Base-by-base conservation (phyloP, 768 basidiomycete genomes). In the Favolaschia claudopus region DNA sequence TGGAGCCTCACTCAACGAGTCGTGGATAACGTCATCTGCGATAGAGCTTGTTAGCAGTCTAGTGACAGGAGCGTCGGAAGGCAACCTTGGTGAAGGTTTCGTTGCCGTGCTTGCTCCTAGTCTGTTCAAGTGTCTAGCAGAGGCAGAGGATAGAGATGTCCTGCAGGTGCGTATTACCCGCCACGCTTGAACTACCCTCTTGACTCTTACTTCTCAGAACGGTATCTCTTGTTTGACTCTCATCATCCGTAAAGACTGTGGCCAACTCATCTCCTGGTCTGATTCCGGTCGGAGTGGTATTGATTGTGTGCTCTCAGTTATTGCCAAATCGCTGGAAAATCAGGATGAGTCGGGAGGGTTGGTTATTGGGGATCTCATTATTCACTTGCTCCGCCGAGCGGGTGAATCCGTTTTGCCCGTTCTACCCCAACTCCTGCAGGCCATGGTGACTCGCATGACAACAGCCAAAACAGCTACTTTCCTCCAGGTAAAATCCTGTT, bases 291-390 rank as follows among this genome's bases (percentile, higher is more conserved):
- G 87, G 61, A 84, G 83, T 25, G 96, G 96, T 14, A 83, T 98
- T 10, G 85, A 89, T 32, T 81, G 87, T 58, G 82, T 92, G 15
- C 79, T 98, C 42, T 80, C 81, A 13, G 77, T 97, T 37, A 86
- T 98, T 32, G 93, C 90, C 25, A 87, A 85, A 60, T 83, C 92
- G 40, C 79, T 99, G 25, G 84, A 87, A 55, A 85, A 80, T 58
- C 86, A 92, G 62, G 92, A 95, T 60, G 97, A 99, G 73, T 91
- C 95, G 0, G 95, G 92, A 36, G 96, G 96, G 10, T 83, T 99
- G 20, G 90, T 92, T 49, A 90, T 98, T 43, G 97, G 97, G 19
- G 96, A 99, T 69, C 80, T 99, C 38, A 92, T 99, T 69, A 92
- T 99, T 63, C 95, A 98, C 67, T 79, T 99, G 24, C 79, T 99